phyloP scores from a whole-genome alignment of 2,329 filamentous ascomycete genomes.

The Septoria linicola region DNA sequence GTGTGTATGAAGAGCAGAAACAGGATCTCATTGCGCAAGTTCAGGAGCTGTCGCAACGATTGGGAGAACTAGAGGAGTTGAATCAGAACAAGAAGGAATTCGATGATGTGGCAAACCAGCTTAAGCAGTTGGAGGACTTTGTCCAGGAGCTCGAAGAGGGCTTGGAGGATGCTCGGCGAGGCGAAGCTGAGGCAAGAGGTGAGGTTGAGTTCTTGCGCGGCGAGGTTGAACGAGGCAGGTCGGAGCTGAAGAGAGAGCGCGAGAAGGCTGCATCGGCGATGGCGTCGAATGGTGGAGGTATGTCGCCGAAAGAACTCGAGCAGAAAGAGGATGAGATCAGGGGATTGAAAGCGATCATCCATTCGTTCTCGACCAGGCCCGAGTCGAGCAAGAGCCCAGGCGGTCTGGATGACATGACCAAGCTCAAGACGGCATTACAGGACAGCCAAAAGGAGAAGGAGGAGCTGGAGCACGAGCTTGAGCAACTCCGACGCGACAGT shows the following conservation, averaged over 20 bases:
- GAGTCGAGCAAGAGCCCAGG: conserved; percentile 34
- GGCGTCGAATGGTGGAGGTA: conserved; percentile 41
- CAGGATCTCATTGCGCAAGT: conserved; percentile 82
- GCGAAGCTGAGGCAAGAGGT: conserved; percentile 90
- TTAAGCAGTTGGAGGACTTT: conserved; percentile 93
- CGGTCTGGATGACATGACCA: conserved; percentile 49
- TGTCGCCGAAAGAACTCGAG: conserved; percentile 70
- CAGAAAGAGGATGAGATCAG: conserved; percentile 97
- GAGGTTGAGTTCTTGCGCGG: conserved; percentile 95
- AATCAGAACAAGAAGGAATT: conserved; percentile 85
- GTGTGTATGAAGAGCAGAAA: conserved; percentile 87
- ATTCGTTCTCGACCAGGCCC: conserved; percentile 81
- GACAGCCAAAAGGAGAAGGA: conserved; percentile 77
- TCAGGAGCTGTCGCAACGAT: conserved; percentile 67
- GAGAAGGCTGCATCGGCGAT: conserved; percentile 69
- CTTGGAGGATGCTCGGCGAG: conserved; percentile 86
- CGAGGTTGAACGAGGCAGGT: conserved; percentile 86
- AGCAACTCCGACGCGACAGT: conserved; percentile 52
- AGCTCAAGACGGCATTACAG: conserved; percentile 61
- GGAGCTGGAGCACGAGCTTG: conserved; percentile 84
- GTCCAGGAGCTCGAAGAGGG: conserved; percentile 97
- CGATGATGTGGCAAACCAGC: conserved; percentile 81
- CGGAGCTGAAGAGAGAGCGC: conserved; percentile 82
- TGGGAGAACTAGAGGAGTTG: conserved; percentile 80
- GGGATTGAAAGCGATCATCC: conserved; percentile 95